Conservation (phyloP, 176 grass and related monocot species). For the Aegilops bicornis region DNA sequence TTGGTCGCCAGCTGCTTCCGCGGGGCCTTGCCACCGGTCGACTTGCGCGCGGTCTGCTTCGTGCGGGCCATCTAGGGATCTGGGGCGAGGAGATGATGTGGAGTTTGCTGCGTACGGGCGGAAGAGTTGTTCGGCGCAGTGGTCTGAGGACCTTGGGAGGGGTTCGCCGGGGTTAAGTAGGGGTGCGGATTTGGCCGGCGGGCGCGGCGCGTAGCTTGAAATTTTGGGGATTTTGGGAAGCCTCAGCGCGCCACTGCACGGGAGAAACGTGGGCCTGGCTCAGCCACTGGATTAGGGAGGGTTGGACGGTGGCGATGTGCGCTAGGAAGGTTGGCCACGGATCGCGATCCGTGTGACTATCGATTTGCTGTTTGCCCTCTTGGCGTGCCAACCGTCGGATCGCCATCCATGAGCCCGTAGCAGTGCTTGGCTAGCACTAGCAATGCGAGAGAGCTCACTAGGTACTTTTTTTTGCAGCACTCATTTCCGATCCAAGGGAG, state of each 20-base stretch:
- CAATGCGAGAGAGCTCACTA: no score
- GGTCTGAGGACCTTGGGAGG: neutral
- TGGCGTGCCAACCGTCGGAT: no score
- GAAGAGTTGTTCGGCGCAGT: neutral
- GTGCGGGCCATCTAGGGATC: conserved; percentile 58
- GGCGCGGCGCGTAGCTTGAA: neutral
- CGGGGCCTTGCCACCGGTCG: conserved; percentile 73
- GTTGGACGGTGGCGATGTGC: neutral
- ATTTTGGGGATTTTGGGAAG: neutral
- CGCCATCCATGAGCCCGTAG: no score
- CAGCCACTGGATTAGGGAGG: neutral
- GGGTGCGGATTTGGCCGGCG: neutral
- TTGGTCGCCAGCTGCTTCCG: conserved; percentile 89
- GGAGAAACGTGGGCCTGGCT: neutral
- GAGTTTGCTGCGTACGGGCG: neutral
- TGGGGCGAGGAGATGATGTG: neutral
- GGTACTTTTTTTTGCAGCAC: no score
- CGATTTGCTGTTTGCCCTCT: no score
- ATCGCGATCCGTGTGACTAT: neutral
- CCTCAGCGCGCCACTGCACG: no score
- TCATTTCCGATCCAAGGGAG: no score
- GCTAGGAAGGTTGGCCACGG: neutral
- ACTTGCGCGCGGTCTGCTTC: conserved; percentile 90
- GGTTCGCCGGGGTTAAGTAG: neutral
- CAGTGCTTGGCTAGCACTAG: no score